phyloP scores from a whole-genome alignment of 805 yeast species.

The Martiniozyma abietophila region DNA sequence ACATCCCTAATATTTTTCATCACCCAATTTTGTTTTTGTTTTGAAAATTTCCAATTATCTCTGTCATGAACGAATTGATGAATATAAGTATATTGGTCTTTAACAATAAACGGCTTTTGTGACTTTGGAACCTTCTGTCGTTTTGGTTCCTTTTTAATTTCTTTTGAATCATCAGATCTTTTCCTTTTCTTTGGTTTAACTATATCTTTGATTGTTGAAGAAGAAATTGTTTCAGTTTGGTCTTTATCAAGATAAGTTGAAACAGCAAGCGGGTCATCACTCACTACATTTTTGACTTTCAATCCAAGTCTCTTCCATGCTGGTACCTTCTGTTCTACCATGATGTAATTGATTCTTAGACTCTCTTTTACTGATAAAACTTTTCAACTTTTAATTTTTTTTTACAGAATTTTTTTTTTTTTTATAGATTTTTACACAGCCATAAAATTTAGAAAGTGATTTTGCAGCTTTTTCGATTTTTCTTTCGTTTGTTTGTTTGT shows the following conservation, averaged over 20 bases:
- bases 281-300: constrained; percentile 40
- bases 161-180: constrained; percentile 26
- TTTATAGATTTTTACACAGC: too few species aligned
- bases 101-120: constrained; percentile 63
- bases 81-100: constrained; percentile 62
- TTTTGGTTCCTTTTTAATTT: constrained; percentile 30
- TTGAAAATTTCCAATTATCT: constrained; percentile 72
- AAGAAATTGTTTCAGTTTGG: not conserved
- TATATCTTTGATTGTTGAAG: not conserved
- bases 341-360: too few species aligned
- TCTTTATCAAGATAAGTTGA: constrained; percentile 28
- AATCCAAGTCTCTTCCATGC: constrained; percentile 82
- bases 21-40: constrained; percentile 83
- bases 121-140: constrained; percentile 60
- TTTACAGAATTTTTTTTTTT: too few species aligned
- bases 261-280: constrained; percentile 36
- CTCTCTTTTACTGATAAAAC: constrained; percentile 12
- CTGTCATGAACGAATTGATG: constrained; percentile 47
- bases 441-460: too few species aligned
- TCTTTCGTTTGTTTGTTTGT: too few species aligned
- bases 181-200: constrained; percentile 22
- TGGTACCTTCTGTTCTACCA: constrained; percentile 44
- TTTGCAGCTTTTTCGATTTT: too few species aligned
- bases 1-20: constrained; percentile 49
- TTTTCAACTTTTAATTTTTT: constrained; percentile 10